Conservation (phyloP, 1,284 basidiomycete genomes). For the Fomes fomentarius region DNA sequence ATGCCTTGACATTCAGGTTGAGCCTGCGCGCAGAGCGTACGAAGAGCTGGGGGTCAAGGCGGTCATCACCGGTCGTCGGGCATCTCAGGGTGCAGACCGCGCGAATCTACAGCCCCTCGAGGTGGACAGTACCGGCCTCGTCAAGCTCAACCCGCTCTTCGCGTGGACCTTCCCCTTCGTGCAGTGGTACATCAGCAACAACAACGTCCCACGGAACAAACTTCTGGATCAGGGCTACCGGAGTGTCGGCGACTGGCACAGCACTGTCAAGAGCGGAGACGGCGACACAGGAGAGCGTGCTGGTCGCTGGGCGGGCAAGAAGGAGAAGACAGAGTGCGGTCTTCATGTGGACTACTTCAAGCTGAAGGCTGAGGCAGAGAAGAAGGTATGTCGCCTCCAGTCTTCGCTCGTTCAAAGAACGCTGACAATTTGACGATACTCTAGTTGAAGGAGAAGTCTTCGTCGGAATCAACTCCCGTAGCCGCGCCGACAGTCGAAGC, state of each 20-base stretch:
- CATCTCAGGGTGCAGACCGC: slow-evolving; percentile 91
- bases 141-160: slow-evolving; percentile 96
- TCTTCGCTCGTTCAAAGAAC: too few relatives aligned
- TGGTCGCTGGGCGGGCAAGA: slow-evolving; percentile 89
- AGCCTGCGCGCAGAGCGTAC: slow-evolving; percentile 92
- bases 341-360: slow-evolving; percentile 87
- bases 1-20: slow-evolving; percentile 60
- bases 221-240: slow-evolving; percentile 92
- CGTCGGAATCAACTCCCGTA: slow-evolving; percentile 3
- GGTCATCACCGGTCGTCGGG: slow-evolving; percentile 93
- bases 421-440: neutral
- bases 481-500: slow-evolving; percentile 14
- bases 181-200: slow-evolving; percentile 83
- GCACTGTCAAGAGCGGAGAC: slow-evolving; percentile 74
- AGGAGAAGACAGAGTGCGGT: slow-evolving; percentile 94
- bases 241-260: slow-evolving; percentile 97
- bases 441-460: slow-evolving; percentile 19
- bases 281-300: slow-evolving; percentile 83
- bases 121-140: slow-evolving; percentile 87
- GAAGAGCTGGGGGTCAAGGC: slow-evolving; percentile 79
- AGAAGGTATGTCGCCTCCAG: slow-evolving; percentile 33
- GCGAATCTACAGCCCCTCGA: slow-evolving; percentile 86
- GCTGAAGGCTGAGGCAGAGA: slow-evolving; percentile 58
- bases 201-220: slow-evolving; percentile 89
- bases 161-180: slow-evolving; percentile 89